Conservation (phyloP, 2,329 filamentous ascomycete species). For the Colletotrichum magnum region DNA sequence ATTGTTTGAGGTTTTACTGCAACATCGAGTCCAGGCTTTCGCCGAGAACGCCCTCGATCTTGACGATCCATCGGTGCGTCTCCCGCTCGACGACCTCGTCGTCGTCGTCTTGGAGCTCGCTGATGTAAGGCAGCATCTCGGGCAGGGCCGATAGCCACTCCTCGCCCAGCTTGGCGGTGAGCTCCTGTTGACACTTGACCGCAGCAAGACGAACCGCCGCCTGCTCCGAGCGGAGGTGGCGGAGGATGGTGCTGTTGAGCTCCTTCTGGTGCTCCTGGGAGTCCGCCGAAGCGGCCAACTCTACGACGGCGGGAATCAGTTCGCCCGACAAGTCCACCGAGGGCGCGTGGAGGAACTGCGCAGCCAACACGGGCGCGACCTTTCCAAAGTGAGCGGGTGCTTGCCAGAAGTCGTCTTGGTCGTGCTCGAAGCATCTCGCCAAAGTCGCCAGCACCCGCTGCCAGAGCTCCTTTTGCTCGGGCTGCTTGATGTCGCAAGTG, state of each 20-base stretch:
- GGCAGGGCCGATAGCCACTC: constrained; percentile 93
- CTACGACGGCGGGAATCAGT: constrained; percentile 82
- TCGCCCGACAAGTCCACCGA: constrained; percentile 61
- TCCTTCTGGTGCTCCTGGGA: constrained; percentile 93
- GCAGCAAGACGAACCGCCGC: constrained; percentile 83
- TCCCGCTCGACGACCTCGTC: constrained; percentile 93
- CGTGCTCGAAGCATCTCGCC: constrained; percentile 83
- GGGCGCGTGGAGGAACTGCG: constrained; percentile 71
- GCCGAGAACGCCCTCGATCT: constrained; percentile 90
- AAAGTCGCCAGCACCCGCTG: constrained; percentile 79
- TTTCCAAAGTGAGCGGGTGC: constrained; percentile 86
- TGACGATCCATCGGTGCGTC: constrained; percentile 89
- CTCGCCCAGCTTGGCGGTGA: constrained; percentile 87
- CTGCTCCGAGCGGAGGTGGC: constrained; percentile 81
- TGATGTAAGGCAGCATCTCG: constrained; percentile 97
- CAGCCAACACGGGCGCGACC: constrained; percentile 78
- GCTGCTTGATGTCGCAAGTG: constrained; percentile 61
- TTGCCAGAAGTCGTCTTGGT: constrained; percentile 98
- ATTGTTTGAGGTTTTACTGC: constrained; percentile 66
- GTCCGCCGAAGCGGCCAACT: constrained; percentile 84
- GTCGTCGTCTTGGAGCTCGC: constrained; percentile 95
- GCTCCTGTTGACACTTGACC: constrained; percentile 83
- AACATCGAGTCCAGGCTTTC: constrained; percentile 95
- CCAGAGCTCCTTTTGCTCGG: constrained; percentile 74
- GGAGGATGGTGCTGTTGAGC: constrained; percentile 84